A percentile compares a stretch with the other conserved stretches of the same genome.
Evolutionary conservation across 148 eudicot genomes (phyloP).

Genomic region (Camellia lanceoleosa): DNA sequence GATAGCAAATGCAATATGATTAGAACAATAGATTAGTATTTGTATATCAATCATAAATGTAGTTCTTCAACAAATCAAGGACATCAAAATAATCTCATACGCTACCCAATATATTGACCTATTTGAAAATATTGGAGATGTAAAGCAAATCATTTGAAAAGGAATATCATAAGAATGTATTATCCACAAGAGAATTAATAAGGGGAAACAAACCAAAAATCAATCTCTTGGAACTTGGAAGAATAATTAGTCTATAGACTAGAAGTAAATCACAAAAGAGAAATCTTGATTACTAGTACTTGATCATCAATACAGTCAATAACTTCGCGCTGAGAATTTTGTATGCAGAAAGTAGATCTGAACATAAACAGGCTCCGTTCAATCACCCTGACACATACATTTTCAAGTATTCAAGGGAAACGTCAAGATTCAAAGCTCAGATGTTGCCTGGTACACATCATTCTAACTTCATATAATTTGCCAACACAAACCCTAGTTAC

Average conservation of each 20-base stretch:
- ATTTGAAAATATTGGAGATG: neutral
- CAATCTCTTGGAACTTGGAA: neutral
- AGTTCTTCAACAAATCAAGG: neutral
- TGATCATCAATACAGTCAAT: neutral
- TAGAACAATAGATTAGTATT: neutral
- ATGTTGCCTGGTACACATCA: no score
- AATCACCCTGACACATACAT: neutral
- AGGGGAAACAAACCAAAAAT: neutral
- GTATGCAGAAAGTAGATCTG: neutral
- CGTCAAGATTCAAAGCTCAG: neutral
- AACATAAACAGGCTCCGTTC: neutral
- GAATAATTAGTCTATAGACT: neutral
- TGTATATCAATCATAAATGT: neutral
- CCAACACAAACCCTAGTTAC: neutral
- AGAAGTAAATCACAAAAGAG: neutral
- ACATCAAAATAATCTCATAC: neutral
- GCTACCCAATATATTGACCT: neutral
- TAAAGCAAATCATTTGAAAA: neutral
- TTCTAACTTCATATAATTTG: neutral
- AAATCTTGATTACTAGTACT: neutral
- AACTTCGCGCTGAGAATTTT: neutral
- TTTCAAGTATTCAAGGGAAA: neutral
- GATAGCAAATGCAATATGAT: neutral
- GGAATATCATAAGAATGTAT: neutral
- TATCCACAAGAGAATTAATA: neutral